Evolutionary conservation across 345 rosid genomes (phyloP).

Genomic region (Abelmoschus esculentus): DNA sequence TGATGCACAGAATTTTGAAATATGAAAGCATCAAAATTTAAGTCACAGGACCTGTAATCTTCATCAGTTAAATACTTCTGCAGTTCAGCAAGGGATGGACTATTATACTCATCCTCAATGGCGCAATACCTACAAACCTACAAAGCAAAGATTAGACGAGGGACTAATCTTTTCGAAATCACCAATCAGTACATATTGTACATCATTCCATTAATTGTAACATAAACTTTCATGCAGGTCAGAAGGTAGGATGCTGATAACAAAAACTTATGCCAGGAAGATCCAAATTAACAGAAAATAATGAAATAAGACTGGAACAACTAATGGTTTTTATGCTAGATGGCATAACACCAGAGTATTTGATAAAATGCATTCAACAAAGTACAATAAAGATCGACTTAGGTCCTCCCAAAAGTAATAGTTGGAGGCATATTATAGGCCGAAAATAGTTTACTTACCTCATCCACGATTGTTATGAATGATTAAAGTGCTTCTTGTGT

Average conservation of each 20-base stretch:
- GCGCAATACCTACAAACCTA: conserved; percentile 77
- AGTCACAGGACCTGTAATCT: conserved; percentile 62
- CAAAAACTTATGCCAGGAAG: neutral
- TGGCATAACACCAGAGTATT: neutral
- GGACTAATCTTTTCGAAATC: neutral
- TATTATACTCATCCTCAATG: conserved; percentile 77
- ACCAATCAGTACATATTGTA: neutral
- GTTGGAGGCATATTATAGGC: neutral
- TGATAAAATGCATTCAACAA: neutral
- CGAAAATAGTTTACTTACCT: neutral
- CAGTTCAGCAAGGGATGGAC: conserved; percentile 55
- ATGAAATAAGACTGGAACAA: neutral
- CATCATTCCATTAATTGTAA: neutral
- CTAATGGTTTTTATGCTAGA: neutral
- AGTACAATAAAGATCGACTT: neutral
- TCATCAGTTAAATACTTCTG: conserved; percentile 76
- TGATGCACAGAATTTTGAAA: neutral
- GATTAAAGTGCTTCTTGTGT: neutral
- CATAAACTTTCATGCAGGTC: neutral
- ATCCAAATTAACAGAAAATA: neutral
- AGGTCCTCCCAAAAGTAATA: neutral
- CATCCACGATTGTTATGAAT: neutral
- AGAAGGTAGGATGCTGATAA: neutral
- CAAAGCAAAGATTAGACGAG: conserved; percentile 14
- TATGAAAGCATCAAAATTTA: conserved; percentile 1